Conservation (phyloP, 1,139 yeast species). For the Candida buenavistaensis region DNA sequence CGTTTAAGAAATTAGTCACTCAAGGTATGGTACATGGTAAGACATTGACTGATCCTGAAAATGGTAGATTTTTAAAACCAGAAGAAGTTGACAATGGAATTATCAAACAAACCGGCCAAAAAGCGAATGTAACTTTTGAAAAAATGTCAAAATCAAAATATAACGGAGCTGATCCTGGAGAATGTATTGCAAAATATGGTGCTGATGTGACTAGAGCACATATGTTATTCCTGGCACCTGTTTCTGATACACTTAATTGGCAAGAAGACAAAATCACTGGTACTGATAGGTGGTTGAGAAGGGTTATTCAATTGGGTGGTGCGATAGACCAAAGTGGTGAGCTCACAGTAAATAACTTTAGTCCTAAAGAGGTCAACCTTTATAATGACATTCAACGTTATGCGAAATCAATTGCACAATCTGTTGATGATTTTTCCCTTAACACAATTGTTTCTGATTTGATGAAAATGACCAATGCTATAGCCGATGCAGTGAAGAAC, state of each 20-base stretch:
- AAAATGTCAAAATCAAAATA: slow-evolving; percentile 96
- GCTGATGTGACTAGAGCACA: slow-evolving; percentile 96
- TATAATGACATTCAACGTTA: slow-evolving; percentile 60
- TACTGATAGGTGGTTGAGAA: slow-evolving; percentile 78
- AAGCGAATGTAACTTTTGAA: slow-evolving; percentile 64
- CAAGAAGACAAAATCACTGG: slow-evolving; percentile 87
- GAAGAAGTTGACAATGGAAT: slow-evolving; percentile 60
- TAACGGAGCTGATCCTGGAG: slow-evolving; percentile 90
- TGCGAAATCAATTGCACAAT: slow-evolving; percentile 50
- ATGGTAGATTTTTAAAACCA: slow-evolving; percentile 75
- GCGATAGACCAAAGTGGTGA: slow-evolving; percentile 8
- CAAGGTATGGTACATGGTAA: slow-evolving; percentile 99
- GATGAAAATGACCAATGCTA: slow-evolving; percentile 75
- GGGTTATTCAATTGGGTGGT: slow-evolving; percentile 50
- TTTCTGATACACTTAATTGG: slow-evolving; percentile 82
- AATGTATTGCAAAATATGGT: slow-evolving; percentile 76
- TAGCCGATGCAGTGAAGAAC: slow-evolving; percentile 40
- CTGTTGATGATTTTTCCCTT: slow-evolving; percentile 64
- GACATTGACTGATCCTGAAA: slow-evolving; percentile 71
- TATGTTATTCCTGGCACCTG: slow-evolving; percentile 90
- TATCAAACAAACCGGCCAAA: slow-evolving; percentile 49
- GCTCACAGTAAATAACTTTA: slow-evolving; percentile 22
- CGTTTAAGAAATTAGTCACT: slow-evolving; percentile 75
- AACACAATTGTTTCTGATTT: slow-evolving; percentile 87
- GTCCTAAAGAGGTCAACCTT: slow-evolving; percentile 49